Evolutionary conservation across 306 rosid species (phyloP).

Genomic region (Quercus dentata): DNA sequence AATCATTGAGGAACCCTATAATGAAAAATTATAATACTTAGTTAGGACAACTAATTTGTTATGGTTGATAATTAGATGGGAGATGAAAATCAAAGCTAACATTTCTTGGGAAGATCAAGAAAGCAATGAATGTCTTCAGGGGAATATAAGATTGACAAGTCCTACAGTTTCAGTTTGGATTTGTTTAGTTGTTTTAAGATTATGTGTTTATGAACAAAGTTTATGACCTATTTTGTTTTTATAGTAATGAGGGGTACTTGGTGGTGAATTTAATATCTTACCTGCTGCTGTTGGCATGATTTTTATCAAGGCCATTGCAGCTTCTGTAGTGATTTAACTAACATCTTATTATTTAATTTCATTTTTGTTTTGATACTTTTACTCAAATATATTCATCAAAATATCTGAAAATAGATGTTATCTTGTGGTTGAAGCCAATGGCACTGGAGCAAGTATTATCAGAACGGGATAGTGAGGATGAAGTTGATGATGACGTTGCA

Average conservation of each 20-base stretch:
- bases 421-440: slow-evolving; percentile 65
- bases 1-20: background rate
- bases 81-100: background rate
- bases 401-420: background rate
- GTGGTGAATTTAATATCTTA: background rate
- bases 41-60: background rate
- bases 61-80: background rate
- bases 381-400: background rate
- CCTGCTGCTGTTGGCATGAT: background rate
- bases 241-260: background rate
- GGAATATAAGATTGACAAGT: background rate
- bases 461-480: slow-evolving; percentile 81
- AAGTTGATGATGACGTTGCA: slow-evolving; percentile 70
- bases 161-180: background rate
- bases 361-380: background rate
- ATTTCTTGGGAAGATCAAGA: background rate
- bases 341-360: background rate
- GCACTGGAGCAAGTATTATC: slow-evolving; percentile 57
- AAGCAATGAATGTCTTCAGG: background rate
- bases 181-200: background rate
- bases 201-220: background rate
- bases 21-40: background rate
- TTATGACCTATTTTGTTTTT: background rate
- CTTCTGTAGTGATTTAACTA: background rate
- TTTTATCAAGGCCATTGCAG: background rate